Evolutionary conservation across 345 rosid genomes (phyloP), one percentile per base, ranked within the genome.

Genomic region (Populus nigra): DNA sequence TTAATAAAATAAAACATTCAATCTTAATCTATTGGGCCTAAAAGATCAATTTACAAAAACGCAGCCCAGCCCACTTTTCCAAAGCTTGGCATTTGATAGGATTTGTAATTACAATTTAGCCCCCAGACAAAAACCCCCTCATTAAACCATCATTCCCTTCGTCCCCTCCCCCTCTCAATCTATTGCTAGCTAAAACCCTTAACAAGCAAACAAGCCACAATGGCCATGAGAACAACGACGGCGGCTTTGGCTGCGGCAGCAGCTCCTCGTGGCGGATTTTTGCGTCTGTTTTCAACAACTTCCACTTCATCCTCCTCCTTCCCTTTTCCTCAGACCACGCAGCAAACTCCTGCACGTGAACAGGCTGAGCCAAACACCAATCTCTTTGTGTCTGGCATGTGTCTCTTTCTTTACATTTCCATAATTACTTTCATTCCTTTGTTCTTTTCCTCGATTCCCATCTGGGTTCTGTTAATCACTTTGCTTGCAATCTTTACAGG

Each of bases 341-440:
- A 76, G 9, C 62, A 79, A 1, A 45, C 82, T 55, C 83, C 90
- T 1, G 84, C 88, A 73, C 87, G 87, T 3, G 92, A 89, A 80
- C 80, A 88, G 84, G 92, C 94, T 5, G 91, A 89, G 59, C 97
- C 98, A 72, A 92, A 82, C 84, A 81, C 91, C 73, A 90, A 92
- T 76, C 94, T 94, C 80, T 92, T 92, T 69, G 88, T 92, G 84
- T 89, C 94, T 10, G 96, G 97, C 74, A 82, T 50, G 69, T 69
- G 45, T 13, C 63, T 49, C 36, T 57, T 0, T 16, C 8, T 2
- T 22, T 4, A 36, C 25, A 16, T 73, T 27, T 29, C 23, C 23
- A 22, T 20, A 33, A 33, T 29, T 25, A 27, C 27, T 16, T 10
- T 18, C 23, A 12, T 29, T 31, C 33, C 15, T 25, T 65, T 25